Evolutionary conservation across 805 yeast species (phyloP).

Genomic region (Sungouiella thailandica): DNA sequence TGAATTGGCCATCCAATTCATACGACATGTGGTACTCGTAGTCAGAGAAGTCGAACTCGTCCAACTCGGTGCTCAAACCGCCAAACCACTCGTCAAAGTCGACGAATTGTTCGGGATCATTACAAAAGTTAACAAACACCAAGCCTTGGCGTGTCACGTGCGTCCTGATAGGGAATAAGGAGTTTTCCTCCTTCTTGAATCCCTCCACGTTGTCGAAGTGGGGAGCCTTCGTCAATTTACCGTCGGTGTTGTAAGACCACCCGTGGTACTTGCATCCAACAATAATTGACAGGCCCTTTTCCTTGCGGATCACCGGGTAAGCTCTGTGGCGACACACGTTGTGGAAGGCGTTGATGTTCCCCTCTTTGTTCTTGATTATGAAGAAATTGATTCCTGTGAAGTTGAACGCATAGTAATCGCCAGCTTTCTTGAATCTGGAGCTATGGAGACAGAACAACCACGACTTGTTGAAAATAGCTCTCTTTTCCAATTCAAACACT

Average conservation of each 20-base stretch:
- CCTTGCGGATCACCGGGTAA: slow-evolving; percentile 55
- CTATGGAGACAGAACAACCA: slow-evolving; percentile 53
- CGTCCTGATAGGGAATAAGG: slow-evolving; percentile 49
- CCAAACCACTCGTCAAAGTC: slow-evolving; percentile 50
- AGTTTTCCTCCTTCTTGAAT: slow-evolving; percentile 50
- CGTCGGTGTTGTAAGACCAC: slow-evolving; percentile 62
- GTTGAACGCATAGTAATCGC: slow-evolving; percentile 50
- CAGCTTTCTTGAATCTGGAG: slow-evolving; percentile 51
- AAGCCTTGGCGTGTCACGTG: slow-evolving; percentile 54
- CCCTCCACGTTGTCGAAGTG: slow-evolving; percentile 58
- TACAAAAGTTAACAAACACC: slow-evolving; percentile 48
- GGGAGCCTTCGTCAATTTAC: slow-evolving; percentile 55
- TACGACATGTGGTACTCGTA: slow-evolving; percentile 63
- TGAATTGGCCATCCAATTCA: slow-evolving; percentile 58
- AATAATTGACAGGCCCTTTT: slow-evolving; percentile 52
- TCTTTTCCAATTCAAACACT: slow-evolving; percentile 53
- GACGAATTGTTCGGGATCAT: slow-evolving; percentile 37
- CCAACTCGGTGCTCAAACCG: slow-evolving; percentile 48
- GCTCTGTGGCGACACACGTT: slow-evolving; percentile 65
- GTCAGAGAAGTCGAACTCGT: slow-evolving; percentile 55
- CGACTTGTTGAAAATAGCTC: slow-evolving; percentile 51
- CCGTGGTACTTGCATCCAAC: slow-evolving; percentile 62
- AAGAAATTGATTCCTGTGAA: slow-evolving; percentile 53
- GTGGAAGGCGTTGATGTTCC: slow-evolving; percentile 55
- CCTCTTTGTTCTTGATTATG: slow-evolving; percentile 47